Evolutionary conservation across 2,329 filamentous ascomycete genomes (phyloP).

Genomic region (Pyrenochaeta sp.): DNA sequence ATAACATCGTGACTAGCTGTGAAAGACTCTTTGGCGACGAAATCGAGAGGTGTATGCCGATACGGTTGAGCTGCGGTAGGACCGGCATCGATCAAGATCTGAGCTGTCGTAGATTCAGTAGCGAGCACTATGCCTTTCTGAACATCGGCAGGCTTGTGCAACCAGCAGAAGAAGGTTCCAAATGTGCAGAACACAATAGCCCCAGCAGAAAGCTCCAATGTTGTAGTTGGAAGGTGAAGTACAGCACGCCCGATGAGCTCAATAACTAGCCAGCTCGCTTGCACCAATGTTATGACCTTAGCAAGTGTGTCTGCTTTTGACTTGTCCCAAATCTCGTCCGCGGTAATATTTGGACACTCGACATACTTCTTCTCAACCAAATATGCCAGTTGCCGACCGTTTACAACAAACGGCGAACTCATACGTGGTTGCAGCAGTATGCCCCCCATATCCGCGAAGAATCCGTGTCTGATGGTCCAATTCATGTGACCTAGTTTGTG

Average conservation of each 20-base stretch:
- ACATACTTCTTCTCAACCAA: background rate
- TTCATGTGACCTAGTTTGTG: background rate
- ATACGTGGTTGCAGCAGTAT: constrained; percentile 4
- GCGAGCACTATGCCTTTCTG: constrained; percentile 1
- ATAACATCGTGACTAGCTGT: background rate
- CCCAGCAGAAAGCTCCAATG: constrained; percentile 15
- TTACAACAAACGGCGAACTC: background rate
- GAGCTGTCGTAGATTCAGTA: background rate
- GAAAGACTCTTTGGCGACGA: background rate
- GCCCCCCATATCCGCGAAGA: constrained; percentile 13
- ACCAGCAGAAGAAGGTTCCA: constrained; percentile 11
- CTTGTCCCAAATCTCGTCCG: constrained; percentile 5
- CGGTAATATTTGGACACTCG: background rate
- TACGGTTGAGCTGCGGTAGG: background rate
- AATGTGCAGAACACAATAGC: constrained; percentile 13
- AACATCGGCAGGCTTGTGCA: constrained; percentile 17
- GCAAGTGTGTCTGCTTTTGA: constrained; percentile 14
- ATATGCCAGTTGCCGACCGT: background rate
- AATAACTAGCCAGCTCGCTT: constrained; percentile 13
- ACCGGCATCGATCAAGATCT: background rate
- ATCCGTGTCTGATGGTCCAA: constrained; percentile 8
- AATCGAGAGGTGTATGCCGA: background rate
- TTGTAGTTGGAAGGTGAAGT: constrained; percentile 5
- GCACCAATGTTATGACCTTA: constrained; percentile 12
- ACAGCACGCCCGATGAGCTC: constrained; percentile 9